Conservation (phyloP, 768 basidiomycete species). For the Sporobolomyces pararoseus region DNA sequence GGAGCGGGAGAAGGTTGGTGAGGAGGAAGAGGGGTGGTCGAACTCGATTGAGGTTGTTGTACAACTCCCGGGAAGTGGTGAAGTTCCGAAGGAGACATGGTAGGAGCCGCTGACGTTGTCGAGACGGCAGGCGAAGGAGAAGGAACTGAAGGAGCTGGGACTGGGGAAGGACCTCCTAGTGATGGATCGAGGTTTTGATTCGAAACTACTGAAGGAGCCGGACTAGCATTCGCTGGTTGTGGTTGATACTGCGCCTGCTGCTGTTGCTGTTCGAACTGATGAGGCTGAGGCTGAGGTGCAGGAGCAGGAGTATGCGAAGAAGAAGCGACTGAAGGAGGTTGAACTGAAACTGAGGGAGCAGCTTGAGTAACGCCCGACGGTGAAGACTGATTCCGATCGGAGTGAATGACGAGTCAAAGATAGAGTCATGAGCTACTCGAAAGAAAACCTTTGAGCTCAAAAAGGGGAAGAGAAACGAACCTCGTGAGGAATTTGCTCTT, state of each 20-base stretch:
- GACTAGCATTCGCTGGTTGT: conserved; percentile 1
- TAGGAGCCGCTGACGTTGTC: conserved; percentile 4
- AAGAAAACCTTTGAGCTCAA: not conserved
- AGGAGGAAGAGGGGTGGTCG: not conserved
- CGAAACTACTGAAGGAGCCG: conserved; percentile 14
- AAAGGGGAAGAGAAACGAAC: not conserved
- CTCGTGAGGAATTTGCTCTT: conserved; percentile 7
- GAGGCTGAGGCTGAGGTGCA: not conserved
- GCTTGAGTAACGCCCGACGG: not conserved
- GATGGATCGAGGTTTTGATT: conserved; percentile 12
- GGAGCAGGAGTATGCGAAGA: not conserved
- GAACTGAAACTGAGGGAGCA: not conserved
- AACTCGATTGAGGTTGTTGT: not conserved
- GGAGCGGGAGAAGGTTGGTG: not conserved
- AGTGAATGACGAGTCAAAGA: not conserved
- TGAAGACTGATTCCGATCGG: not conserved
- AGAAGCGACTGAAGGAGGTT: not conserved
- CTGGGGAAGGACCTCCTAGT: not conserved
- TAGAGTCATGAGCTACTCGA: not conserved
- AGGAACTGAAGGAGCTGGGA: conserved; percentile 4
- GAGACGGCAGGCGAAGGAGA: not conserved
- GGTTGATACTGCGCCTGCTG: not conserved
- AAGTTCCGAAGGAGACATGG: conserved; percentile 35
- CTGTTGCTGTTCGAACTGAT: too few species aligned
- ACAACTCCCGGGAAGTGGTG: not conserved